Evolutionary conservation across 306 rosid genomes (phyloP).

Genomic region (Fragaria vesca): DNA sequence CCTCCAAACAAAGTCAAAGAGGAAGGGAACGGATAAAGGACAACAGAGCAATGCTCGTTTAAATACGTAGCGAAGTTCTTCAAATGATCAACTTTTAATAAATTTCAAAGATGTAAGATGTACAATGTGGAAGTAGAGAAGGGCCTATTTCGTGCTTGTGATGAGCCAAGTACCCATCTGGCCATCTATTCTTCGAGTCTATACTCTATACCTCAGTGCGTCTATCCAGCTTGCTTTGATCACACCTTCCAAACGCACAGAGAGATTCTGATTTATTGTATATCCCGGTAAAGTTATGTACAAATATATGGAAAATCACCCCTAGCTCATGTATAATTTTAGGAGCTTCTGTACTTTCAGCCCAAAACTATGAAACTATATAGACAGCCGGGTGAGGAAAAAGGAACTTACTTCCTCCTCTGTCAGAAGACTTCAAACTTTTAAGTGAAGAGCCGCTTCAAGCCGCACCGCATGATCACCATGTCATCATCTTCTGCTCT

Average conservation of each 20-base stretch:
- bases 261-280: constrained; percentile 12
- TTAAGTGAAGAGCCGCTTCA: neutral
- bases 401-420: neutral
- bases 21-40: neutral
- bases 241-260: neutral
- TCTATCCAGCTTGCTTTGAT: neutral
- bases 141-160: neutral
- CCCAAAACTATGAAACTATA: constrained; percentile 12
- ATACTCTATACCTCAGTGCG: neutral
- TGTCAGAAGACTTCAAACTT: constrained; percentile 1
- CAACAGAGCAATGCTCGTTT: no score
- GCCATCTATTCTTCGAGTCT: neutral
- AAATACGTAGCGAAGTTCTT: no score
- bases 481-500: neutral
- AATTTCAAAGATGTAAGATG: neutral
- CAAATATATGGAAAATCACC: constrained; percentile 18
- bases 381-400: constrained; percentile 9
- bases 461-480: neutral
- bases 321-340: constrained; percentile 7
- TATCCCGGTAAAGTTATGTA: constrained; percentile 15
- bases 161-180: neutral
- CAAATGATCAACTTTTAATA: neutral
- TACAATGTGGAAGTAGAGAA: neutral
- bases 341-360: constrained; percentile 6
- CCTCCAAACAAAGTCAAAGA: no score